Evolutionary conservation across 1,284 basidiomycete species (phyloP).

Genomic region (Cutaneotrichosporon sp.): DNA sequence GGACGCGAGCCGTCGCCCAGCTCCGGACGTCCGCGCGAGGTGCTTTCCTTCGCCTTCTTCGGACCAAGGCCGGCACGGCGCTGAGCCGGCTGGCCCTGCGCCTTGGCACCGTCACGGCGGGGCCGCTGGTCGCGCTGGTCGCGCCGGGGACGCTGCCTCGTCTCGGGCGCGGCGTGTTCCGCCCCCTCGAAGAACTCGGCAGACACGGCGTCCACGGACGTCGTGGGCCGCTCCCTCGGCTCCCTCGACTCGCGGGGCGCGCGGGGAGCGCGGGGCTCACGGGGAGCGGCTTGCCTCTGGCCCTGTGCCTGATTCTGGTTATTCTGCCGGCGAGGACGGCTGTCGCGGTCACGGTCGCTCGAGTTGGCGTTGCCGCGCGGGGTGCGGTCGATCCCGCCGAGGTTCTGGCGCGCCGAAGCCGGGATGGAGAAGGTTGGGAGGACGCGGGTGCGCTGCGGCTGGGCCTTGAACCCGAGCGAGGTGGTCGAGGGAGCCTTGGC

Average conservation of each 20-base stretch:
- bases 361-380: neutral
- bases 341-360: no score
- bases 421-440: slow-evolving; percentile 9
- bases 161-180: neutral
- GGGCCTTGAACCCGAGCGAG: neutral
- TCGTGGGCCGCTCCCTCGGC: neutral
- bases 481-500: neutral
- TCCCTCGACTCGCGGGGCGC: no score
- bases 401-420: neutral
- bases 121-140: neutral
- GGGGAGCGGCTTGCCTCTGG: no score
- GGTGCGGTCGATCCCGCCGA: neutral
- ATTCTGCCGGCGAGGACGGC: no score
- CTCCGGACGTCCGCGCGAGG: neutral
- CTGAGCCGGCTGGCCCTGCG: neutral
- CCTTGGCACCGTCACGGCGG: neutral
- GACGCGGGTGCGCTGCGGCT: slow-evolving; percentile 4
- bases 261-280: neutral
- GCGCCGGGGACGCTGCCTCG: neutral
- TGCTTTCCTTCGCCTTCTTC: neutral
- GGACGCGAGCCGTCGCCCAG: neutral
- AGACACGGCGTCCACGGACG: neutral
- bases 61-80: neutral
- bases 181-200: slow-evolving; percentile 13
- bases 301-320: no score